Evolutionary conservation across 768 basidiomycete genomes (phyloP).

Genomic region (Cyathus striatus): DNA sequence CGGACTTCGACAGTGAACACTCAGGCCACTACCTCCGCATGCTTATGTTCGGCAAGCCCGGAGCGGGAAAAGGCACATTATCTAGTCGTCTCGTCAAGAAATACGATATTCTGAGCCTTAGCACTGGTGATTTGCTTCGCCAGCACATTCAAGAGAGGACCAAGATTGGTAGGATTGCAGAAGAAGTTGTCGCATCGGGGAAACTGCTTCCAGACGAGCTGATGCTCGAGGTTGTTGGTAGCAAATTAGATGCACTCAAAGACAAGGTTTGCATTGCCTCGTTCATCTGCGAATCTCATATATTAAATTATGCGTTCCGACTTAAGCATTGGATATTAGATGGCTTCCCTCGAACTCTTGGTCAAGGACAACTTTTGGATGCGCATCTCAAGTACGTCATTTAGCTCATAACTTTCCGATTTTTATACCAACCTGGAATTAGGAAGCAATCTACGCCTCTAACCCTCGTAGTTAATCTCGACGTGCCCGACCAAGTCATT

Average conservation of each 20-base stretch:
- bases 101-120: slow-evolving; percentile 74
- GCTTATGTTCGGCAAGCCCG: slow-evolving; percentile 80
- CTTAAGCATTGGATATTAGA: slow-evolving; percentile 86
- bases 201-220: slow-evolving; percentile 75
- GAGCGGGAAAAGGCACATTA: slow-evolving; percentile 83
- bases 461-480: slow-evolving; percentile 79
- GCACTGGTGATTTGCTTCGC: slow-evolving; percentile 81
- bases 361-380: slow-evolving; percentile 80
- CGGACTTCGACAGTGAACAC: slow-evolving; percentile 28
- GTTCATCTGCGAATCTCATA: background rate
- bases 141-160: slow-evolving; percentile 79
- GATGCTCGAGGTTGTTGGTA: slow-evolving; percentile 72
- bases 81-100: slow-evolving; percentile 70
- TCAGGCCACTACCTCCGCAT: slow-evolving; percentile 44
- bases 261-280: slow-evolving; percentile 46
- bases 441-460: slow-evolving; percentile 64
- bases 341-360: slow-evolving; percentile 86
- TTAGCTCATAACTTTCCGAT: background rate
- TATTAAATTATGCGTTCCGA: background rate
- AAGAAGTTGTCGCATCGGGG: slow-evolving; percentile 75
- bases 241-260: slow-evolving; percentile 59
- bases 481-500: slow-evolving; percentile 86
- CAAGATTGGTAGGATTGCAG: slow-evolving; percentile 67
- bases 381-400: slow-evolving; percentile 58
- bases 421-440: background rate